phyloP scores from a whole-genome alignment of 1,284 basidiomycete species.

The Cryptococcus amylolentus region DNA sequence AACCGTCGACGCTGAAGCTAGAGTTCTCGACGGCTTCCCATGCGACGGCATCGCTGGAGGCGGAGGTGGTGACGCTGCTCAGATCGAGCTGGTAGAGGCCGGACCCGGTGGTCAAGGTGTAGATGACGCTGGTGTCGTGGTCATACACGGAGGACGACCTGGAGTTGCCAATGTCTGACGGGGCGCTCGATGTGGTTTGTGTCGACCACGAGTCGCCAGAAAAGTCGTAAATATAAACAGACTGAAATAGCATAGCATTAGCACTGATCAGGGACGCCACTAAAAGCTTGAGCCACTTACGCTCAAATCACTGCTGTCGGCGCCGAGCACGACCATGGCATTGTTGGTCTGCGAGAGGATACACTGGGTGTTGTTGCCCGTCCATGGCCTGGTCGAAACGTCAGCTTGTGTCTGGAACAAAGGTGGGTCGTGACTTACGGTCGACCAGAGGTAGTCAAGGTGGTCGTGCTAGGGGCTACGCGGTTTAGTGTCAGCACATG shows the following conservation, averaged over 20 bases:
- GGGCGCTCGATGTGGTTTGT: constrained; percentile 41
- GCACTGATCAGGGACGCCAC: not conserved
- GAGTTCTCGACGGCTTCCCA: constrained; percentile 63
- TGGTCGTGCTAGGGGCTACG: constrained; percentile 32
- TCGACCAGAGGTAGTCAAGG: constrained; percentile 38
- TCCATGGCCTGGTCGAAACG: constrained; percentile 34
- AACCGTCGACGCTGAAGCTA: constrained; percentile 52
- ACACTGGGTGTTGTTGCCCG: constrained; percentile 47
- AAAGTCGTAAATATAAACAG: constrained; percentile 50
- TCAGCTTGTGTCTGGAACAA: constrained; percentile 4
- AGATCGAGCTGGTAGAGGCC: constrained; percentile 64
- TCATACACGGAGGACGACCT: constrained; percentile 63
- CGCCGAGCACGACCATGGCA: constrained; percentile 72
- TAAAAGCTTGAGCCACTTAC: constrained; percentile 29
- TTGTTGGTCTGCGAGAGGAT: constrained; percentile 49
- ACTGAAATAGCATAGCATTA: constrained; percentile 12
- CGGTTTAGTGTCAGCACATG: not conserved
- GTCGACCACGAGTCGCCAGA: constrained; percentile 45
- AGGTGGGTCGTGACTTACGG: constrained; percentile 28
- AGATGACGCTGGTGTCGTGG: constrained; percentile 84
- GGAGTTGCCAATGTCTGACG: constrained; percentile 34
- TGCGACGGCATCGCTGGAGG: constrained; percentile 56
- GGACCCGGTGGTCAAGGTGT: constrained; percentile 32
- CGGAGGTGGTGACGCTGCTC: constrained; percentile 57
- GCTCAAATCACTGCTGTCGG: constrained; percentile 62